phyloP scores from a whole-genome alignment of 139 green algal species.

The Tetratostichococcus sp. region DNA sequence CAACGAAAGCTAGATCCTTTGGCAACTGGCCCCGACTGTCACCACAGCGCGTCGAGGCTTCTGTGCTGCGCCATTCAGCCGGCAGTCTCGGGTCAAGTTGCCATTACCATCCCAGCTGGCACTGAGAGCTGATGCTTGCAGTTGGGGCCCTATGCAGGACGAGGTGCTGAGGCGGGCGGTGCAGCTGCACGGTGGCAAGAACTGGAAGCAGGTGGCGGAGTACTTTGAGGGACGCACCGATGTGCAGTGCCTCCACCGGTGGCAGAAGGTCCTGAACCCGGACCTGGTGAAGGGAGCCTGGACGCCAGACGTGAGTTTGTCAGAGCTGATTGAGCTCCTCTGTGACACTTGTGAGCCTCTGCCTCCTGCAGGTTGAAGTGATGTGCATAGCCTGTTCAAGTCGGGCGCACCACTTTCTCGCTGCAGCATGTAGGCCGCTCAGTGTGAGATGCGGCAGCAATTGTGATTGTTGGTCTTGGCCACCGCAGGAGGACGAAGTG shows the following conservation, averaged over 20 bases:
- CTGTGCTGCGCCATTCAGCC: no score
- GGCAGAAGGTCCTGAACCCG: constrained; percentile 88
- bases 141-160: constrained; percentile 53
- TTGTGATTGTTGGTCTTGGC: no score
- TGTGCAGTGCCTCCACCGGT: constrained; percentile 85
- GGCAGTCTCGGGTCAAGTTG: no score
- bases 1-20: no score
- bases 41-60: no score
- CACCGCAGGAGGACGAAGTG: constrained; percentile 7
- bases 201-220: constrained; percentile 83
- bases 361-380: no score
- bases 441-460: no score
- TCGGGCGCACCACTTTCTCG: no score
- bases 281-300: constrained; percentile 80
- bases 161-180: constrained; percentile 72
- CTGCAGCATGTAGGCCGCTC: no score
- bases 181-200: constrained; percentile 63
- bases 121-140: not conserved
- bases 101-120: no score
- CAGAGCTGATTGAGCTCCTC: not conserved
- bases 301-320: constrained; percentile 51
- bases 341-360: constrained; percentile 18
- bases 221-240: constrained; percentile 72
- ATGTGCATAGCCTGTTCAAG: no score
- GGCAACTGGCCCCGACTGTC: no score